phyloP scores from a whole-genome alignment of 768 basidiomycete species.

The Paxillus ammoniavirescens region DNA sequence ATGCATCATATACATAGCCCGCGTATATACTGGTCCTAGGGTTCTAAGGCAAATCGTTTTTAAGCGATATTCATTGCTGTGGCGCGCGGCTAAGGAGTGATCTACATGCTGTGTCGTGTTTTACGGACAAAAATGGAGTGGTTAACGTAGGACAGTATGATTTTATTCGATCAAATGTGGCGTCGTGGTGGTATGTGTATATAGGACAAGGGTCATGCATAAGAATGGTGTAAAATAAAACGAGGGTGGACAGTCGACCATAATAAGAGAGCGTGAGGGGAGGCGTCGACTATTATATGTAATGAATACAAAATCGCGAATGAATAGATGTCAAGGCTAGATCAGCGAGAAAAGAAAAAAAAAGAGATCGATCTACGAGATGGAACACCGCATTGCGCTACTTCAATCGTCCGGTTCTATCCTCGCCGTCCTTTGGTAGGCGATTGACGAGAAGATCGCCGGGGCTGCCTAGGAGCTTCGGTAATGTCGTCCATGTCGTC shows the following conservation, averaged over 20 bases:
- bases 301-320: slow-evolving; percentile 10
- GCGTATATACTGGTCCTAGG: too few relatives aligned
- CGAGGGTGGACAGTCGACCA: slow-evolving; percentile 12
- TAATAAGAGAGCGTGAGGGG: slow-evolving; percentile 11
- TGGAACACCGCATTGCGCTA: neutral
- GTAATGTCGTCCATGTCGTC: slow-evolving; percentile 23
- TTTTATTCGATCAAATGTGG: neutral
- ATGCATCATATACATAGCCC: too few relatives aligned
- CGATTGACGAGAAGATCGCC: slow-evolving; percentile 35
- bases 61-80: neutral
- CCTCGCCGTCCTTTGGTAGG: slow-evolving; percentile 30
- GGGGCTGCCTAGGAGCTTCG: slow-evolving; percentile 21
- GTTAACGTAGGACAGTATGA: neutral
- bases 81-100: too few relatives aligned
- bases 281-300: slow-evolving; percentile 3
- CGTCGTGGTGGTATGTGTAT: neutral
- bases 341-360: too few relatives aligned
- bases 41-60: neutral
- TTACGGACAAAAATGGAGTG: neutral
- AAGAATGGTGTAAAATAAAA: slow-evolving; percentile 11
- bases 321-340: too few relatives aligned
- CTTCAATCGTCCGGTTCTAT: neutral
- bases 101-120: too few relatives aligned
- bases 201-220: neutral
- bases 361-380: slow-evolving; percentile 5